Evolutionary conservation across 2,329 filamentous ascomycete species (phyloP), one percentile per base, ranked within the genome.

Genomic region (Trichoderma asperellum): DNA sequence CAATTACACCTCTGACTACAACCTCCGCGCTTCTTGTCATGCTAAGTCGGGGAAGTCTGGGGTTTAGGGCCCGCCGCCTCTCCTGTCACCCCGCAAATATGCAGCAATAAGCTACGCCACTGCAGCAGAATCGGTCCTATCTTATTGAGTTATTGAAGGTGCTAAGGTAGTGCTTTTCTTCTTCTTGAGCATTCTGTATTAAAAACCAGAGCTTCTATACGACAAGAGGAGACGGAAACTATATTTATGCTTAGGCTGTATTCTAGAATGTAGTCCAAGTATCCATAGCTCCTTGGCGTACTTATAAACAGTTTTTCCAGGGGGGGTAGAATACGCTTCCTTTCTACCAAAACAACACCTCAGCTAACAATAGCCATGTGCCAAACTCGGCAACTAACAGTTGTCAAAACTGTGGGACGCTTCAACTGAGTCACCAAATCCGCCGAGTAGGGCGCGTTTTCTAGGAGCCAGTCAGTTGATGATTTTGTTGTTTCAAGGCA

Each of bases 101-200:
- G 52, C 52, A 55, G 14, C 52, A 32, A 55, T 32, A n/a, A 27
- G 52, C 52, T 55, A 55, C 21, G 14, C 3, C 52, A 32, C 52
- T 55, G 52, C 52, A 55, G 52, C 12, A 32, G 52, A 32, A 27
- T 55, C 52, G 52, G 52, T 55, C 52, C 52, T 55, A 55, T 55
- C 21, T 55, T 32, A 18, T 18, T 18, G 21, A 55, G 24, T 55
- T 55, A 32, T 32, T 55, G 21, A 53, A 14, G 52, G 11, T 27
- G 27, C 52, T 55, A 27, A 55, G 52, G 16, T 27, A 55, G 52
- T 27, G 11, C 14, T 18, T 49, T 49, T 24, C 24, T 32, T 32
- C 32, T 32, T 11, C 4, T 11, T 21, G 10, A 12, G 47, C 10
- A n/a, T 43, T 1, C 8, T 12, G 6, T 21, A 21, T 16, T 18